phyloP scores from a whole-genome alignment of 805 yeast genomes.

The Saturnispora saitoi region DNA sequence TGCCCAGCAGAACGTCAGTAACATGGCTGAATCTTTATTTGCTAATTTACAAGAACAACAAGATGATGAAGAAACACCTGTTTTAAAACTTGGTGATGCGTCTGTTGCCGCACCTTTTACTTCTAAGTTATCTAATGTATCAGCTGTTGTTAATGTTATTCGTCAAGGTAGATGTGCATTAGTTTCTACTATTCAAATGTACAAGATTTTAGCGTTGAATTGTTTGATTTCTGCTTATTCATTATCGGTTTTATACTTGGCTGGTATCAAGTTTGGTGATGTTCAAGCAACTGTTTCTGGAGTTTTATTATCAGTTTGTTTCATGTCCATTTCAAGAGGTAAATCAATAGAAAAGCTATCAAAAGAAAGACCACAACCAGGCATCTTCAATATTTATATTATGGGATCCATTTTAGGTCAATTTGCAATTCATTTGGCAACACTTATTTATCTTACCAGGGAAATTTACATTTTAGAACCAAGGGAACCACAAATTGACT shows the following conservation, averaged over 20 bases:
- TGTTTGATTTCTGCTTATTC: conserved; percentile 97
- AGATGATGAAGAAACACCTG: conserved; percentile 77
- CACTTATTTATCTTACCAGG: conserved; percentile 72
- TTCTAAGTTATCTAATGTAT: conserved; percentile 83
- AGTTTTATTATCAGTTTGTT: conserved; percentile 82
- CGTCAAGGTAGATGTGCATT: conserved; percentile 98
- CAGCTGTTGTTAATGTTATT: conserved; percentile 85
- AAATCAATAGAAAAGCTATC: conserved; percentile 82
- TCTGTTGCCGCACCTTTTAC: conserved; percentile 99
- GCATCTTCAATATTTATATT: conserved; percentile 88
- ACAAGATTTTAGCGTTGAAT: conserved; percentile 92
- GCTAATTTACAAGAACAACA: conserved; percentile 44
- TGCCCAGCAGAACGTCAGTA: conserved; percentile 1
- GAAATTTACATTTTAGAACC: conserved; percentile 88
- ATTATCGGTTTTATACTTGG: conserved; percentile 83
- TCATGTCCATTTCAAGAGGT: conserved; percentile 91
- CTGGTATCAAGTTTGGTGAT: conserved; percentile 97
- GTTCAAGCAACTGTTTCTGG: conserved; percentile 98
- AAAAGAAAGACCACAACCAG: conserved; percentile 93
- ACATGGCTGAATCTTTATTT: conserved; percentile 57
- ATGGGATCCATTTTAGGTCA: conserved; percentile 98
- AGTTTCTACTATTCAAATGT: conserved; percentile 97
- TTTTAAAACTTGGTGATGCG: conserved; percentile 93
- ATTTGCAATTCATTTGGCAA: conserved; percentile 82
- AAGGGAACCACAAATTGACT: conserved; percentile 80